Percentiles rank a stretch among this genome's conserved stretches.
These are phyloP conservation scores for Canavalia ensiformis DNA, from an alignment of 306 rosid species.

Conservation along the genomic window DNA sequence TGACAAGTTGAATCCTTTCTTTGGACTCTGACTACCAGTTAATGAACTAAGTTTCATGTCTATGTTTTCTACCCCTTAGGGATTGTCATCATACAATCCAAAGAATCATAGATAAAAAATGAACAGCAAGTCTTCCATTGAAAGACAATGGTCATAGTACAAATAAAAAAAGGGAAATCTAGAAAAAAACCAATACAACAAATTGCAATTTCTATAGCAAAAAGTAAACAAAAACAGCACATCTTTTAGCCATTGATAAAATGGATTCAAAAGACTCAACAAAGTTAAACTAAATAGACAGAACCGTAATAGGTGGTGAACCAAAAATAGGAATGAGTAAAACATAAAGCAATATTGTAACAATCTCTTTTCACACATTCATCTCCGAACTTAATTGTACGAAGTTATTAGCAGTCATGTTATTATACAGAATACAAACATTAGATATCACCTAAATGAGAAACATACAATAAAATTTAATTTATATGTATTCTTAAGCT, in stretches of 20 bases:
- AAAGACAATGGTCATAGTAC: background rate
- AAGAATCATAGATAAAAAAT: background rate
- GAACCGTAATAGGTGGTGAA: background rate
- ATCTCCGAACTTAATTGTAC: slow-evolving; percentile 22
- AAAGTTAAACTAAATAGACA: slow-evolving; percentile 15
- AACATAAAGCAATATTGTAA: slow-evolving; percentile 13
- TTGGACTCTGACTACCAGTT: background rate
- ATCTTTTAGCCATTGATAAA: background rate
- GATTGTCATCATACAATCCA: background rate
- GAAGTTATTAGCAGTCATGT: slow-evolving; percentile 9
- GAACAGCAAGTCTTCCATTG: slow-evolving; percentile 1
- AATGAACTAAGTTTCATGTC: slow-evolving; percentile 1
- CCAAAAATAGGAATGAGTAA: background rate
- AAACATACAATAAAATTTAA: slow-evolving; percentile 2
- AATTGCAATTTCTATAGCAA: background rate
- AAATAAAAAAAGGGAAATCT: background rate
- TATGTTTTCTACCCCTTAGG: background rate
- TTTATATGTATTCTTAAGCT: slow-evolving; percentile 10
- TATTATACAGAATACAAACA: background rate
- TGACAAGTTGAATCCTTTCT: background rate
- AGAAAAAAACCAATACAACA: background rate
- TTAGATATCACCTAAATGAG: slow-evolving; percentile 26
- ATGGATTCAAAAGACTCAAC: slow-evolving; percentile 20
- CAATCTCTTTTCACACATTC: background rate
- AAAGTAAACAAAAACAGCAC: background rate